These are phyloP conservation scores for Eutrema yunnanense DNA, from an alignment of 345 rosid genomes.

Conservation along the genomic window DNA sequence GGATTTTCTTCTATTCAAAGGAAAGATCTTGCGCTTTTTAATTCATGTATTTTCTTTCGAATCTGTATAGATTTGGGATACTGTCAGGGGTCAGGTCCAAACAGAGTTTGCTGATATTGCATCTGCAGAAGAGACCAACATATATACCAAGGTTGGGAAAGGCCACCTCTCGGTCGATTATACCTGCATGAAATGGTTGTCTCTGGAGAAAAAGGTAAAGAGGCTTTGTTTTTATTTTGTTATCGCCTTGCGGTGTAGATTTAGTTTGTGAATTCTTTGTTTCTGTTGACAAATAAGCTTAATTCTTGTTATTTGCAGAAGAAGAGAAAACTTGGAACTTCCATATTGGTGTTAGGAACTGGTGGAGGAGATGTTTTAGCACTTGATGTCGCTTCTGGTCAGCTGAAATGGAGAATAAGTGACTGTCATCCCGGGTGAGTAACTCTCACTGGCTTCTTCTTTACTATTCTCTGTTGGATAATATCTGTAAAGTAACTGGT, in stretches of 20 bases:
- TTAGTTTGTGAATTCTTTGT: neutral
- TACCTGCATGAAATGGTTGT: slow-evolving; percentile 80
- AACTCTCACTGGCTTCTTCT: slow-evolving; percentile 3
- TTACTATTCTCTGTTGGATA: neutral
- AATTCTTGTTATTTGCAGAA: slow-evolving; percentile 40
- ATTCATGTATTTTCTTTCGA: neutral
- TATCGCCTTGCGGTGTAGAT: neutral
- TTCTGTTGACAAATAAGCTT: neutral
- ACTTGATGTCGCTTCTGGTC: slow-evolving; percentile 91
- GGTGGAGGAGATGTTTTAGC: slow-evolving; percentile 93
- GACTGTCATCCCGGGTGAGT: slow-evolving; percentile 98
- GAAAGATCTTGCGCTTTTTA: neutral
- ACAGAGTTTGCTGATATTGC: slow-evolving; percentile 74
- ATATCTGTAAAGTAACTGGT: neutral
- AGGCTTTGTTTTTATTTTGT: neutral
- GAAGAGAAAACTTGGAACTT: slow-evolving; percentile 68
- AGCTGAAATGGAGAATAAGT: slow-evolving; percentile 69
- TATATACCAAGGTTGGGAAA: slow-evolving; percentile 38
- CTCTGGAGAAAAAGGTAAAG: slow-evolving; percentile 53
- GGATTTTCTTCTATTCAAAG: neutral
- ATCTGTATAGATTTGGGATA: slow-evolving; percentile 59
- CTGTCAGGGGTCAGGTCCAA: slow-evolving; percentile 64
- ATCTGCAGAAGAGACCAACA: slow-evolving; percentile 34
- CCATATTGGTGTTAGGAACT: slow-evolving; percentile 67
- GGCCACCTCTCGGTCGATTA: slow-evolving; percentile 73